Percentiles rank a stretch among this genome's conserved stretches.
These are phyloP conservation scores for Multifurca ochricompacta DNA, from an alignment of 768 basidiomycete genomes.

Conservation along the genomic window DNA sequence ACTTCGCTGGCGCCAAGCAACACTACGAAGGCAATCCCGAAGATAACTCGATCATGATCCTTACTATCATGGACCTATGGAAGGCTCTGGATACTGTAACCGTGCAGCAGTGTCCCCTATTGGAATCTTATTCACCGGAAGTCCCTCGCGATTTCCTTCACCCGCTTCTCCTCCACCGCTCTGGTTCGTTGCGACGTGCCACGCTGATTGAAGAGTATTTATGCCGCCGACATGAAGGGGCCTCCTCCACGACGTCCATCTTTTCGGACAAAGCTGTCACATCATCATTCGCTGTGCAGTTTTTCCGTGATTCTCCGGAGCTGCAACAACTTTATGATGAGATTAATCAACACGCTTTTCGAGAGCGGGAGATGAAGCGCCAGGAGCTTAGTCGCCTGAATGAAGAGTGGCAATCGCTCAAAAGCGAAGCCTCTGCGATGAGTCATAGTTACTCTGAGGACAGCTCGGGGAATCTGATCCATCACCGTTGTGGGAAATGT, in stretches of 20 bases:
- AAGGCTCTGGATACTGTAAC: conserved; percentile 36
- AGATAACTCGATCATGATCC: conserved; percentile 33
- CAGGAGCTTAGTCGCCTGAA: background rate
- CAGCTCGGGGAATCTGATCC: background rate
- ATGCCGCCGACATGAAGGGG: background rate
- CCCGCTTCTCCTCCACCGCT: conserved; percentile 33
- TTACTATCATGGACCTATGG: conserved; percentile 43
- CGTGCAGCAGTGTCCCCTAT: conserved; percentile 32
- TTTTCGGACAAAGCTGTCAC: background rate
- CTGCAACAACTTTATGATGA: background rate
- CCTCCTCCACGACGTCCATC: background rate
- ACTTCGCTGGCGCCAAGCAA: background rate
- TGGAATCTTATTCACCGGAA: conserved; percentile 40
- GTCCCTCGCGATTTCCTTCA: conserved; percentile 33
- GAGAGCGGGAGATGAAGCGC: background rate
- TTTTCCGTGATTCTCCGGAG: background rate
- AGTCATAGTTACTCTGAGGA: too few relatives aligned
- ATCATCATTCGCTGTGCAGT: conserved; percentile 7
- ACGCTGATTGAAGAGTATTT: conserved; percentile 11
- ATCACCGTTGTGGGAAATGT: conserved; percentile 9
- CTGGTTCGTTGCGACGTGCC: background rate
- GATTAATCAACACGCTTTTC: background rate
- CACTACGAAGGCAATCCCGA: conserved; percentile 14
- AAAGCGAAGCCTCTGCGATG: background rate
- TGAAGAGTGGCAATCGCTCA: background rate